Evolutionary conservation across 192 early-diverging fungal genomes (phyloP).

Genomic region (Entomortierella beljakovae): DNA sequence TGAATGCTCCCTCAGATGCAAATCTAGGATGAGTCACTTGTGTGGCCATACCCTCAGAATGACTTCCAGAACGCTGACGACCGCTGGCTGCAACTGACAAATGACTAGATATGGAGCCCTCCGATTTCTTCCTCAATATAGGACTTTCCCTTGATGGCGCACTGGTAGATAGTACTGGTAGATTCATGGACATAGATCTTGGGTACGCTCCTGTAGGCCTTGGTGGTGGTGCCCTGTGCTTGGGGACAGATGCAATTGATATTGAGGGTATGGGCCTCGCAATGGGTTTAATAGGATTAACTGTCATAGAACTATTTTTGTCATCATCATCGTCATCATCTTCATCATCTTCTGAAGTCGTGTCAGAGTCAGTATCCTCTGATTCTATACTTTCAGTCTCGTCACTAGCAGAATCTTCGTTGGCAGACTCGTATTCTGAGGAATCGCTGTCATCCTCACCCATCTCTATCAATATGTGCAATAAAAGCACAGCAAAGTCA

Average conservation of each 20-base stretch:
- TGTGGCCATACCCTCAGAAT: conserved; percentile 16
- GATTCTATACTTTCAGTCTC: conserved; percentile 1
- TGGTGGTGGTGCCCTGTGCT: conserved; percentile 20
- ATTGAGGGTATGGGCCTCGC: conserved; percentile 14
- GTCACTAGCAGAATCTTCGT: not conserved
- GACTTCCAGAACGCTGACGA: conserved; percentile 42
- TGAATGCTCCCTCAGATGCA: conserved; percentile 1
- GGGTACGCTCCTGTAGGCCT: conserved; percentile 10
- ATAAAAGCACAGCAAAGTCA: not conserved
- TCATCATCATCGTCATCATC: not conserved
- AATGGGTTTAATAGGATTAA: not conserved
- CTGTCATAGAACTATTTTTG: not conserved
- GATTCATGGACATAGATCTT: not conserved
- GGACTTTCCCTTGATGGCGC: conserved; percentile 12
- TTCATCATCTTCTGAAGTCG: conserved; percentile 17
- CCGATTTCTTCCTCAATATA: conserved; percentile 30
- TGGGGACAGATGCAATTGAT: conserved; percentile 8
- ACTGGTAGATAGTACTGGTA: conserved; percentile 6
- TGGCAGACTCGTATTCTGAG: conserved; percentile 19
- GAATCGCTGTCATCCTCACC: conserved; percentile 12
- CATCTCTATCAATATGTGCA: not conserved
- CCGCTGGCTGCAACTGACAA: not conserved
- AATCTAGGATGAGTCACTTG: conserved; percentile 8
- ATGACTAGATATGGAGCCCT: conserved; percentile 20
- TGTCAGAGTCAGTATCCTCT: conserved; percentile 6